Conservation (phyloP, 176 grass and related monocot species). For the Phyllostachys edulis region DNA sequence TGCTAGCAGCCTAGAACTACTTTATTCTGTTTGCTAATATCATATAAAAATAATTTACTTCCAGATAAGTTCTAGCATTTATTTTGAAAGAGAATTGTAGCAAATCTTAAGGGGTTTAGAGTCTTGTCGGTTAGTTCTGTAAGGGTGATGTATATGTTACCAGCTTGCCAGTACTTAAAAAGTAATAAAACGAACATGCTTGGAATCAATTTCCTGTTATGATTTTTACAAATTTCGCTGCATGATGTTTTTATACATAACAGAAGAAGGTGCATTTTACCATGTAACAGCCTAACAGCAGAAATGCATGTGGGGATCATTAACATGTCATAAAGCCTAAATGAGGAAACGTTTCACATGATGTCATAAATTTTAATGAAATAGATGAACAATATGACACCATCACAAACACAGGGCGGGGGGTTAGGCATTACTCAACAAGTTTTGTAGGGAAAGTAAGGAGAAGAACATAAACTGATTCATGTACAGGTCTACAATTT, state of each 20-base stretch:
- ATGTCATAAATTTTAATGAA: background rate
- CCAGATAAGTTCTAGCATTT: background rate
- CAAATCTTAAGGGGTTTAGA: background rate
- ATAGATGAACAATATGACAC: background rate
- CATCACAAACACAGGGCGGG: background rate
- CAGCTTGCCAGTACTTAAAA: background rate
- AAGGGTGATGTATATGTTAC: background rate
- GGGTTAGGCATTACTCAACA: background rate
- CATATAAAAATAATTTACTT: background rate
- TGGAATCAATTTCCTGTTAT: background rate
- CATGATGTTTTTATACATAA: background rate
- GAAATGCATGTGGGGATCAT: background rate
- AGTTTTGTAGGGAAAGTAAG: too few species aligned
- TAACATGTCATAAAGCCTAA: too few species aligned
- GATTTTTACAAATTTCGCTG: background rate
- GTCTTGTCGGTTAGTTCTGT: background rate
- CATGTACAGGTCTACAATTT: too few species aligned
- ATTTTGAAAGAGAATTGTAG: background rate
- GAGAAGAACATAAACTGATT: background rate
- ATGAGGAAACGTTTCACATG: background rate
- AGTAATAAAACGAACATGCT: too few species aligned
- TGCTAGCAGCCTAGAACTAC: background rate
- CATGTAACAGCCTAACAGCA: background rate
- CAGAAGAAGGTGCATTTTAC: background rate
- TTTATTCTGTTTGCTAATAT: background rate